Evolutionary conservation across 352 stramenopile genomes (phyloP).

Genomic region (Globisporangium radiosum): DNA sequence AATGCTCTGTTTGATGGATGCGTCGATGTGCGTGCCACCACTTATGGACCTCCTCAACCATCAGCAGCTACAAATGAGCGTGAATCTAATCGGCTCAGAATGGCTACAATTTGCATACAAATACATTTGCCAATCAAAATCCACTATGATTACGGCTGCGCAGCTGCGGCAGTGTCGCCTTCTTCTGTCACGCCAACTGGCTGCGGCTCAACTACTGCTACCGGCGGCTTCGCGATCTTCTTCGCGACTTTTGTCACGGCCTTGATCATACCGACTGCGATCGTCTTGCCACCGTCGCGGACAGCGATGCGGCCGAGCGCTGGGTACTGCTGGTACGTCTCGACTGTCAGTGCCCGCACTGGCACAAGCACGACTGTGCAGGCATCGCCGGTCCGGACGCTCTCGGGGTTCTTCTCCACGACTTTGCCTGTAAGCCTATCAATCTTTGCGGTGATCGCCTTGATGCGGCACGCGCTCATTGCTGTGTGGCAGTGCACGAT

Average conservation of each 20-base stretch:
- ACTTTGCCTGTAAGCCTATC: constrained; percentile 94
- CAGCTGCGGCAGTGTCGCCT: neutral
- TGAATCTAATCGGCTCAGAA: neutral
- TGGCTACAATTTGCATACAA: neutral
- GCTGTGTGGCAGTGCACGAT: constrained; percentile 97
- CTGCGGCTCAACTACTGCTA: too few relatives aligned
- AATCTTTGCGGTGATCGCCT: constrained; percentile 94
- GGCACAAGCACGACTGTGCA: constrained; percentile 94
- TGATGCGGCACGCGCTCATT: constrained; percentile 95
- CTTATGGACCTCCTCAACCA: neutral
- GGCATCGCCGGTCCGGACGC: constrained; percentile 94
- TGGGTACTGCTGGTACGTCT: constrained; percentile 96
- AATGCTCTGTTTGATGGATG: neutral
- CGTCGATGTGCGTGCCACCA: neutral
- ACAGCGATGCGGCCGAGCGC: constrained; percentile 94
- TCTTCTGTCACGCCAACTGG: too few relatives aligned
- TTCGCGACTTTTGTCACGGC: constrained; percentile 83
- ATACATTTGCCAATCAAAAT: neutral
- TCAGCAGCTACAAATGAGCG: neutral
- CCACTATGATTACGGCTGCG: neutral
- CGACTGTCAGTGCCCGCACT: constrained; percentile 92
- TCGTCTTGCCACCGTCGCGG: constrained; percentile 95
- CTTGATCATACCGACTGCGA: constrained; percentile 97
- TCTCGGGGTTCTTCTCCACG: constrained; percentile 91
- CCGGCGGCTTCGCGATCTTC: constrained; percentile 4